A percentile compares a stretch with the other conserved stretches of the same genome.
These are phyloP conservation scores for Trichophyton simii DNA, from an alignment of 2,329 filamentous ascomycete genomes.

Conservation along the genomic window DNA sequence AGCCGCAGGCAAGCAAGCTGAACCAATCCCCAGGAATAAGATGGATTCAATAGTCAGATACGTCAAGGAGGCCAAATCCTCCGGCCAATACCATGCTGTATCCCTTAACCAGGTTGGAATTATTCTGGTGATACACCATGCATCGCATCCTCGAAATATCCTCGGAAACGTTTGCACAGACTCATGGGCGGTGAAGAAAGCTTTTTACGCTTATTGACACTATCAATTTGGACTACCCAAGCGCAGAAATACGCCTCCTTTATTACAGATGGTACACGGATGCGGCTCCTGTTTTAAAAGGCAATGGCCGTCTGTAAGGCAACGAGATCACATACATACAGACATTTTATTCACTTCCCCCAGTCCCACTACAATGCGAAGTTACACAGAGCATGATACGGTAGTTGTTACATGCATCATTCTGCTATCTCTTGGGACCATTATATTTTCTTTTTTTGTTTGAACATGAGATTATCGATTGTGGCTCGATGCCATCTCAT, in stretches of 20 bases:
- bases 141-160: neutral
- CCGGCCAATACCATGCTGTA: neutral
- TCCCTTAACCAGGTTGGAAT: neutral
- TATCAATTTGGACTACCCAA: neutral
- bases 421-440: neutral
- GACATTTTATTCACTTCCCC: neutral
- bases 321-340: neutral
- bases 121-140: neutral
- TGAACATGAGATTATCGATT: neutral
- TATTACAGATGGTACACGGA: neutral
- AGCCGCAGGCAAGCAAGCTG: neutral
- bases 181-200: neutral
- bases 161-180: neutral
- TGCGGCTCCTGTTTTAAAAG: neutral
- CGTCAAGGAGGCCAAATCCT: neutral
- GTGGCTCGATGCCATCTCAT: neutral
- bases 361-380: neutral
- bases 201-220: neutral
- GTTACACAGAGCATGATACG: neutral
- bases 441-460: neutral
- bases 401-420: neutral
- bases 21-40: neutral
- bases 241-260: neutral
- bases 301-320: neutral
- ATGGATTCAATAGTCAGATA: neutral